A percentile compares a stretch with the other conserved stretches of the same genome.
Conservation (phyloP, 441 rosid genomes). For the Bruguiera hainesii region DNA sequence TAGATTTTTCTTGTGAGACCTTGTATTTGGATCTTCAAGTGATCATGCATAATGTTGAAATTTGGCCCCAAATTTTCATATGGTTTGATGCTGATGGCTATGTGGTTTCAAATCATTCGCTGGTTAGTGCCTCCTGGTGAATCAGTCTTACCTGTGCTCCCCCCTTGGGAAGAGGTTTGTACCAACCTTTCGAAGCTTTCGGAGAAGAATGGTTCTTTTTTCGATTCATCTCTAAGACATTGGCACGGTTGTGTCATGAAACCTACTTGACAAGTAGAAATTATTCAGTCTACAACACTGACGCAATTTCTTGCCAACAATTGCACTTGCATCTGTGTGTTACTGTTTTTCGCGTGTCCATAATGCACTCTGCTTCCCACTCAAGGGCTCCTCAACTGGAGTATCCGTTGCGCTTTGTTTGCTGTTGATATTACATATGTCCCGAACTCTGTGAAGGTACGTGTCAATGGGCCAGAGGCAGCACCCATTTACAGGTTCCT, state of each 20-base stretch:
- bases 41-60: too few relatives aligned
- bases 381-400: neutral
- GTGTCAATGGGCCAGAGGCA: constrained; percentile 73
- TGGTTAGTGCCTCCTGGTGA: too few relatives aligned
- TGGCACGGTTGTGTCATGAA: neutral
- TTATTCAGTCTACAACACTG: neutral
- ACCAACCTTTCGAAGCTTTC: too few relatives aligned
- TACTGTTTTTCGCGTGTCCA: neutral
- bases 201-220: too few relatives aligned
- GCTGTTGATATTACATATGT: neutral
- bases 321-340: neutral
- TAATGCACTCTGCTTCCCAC: neutral
- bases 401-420: neutral
- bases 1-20: neutral
- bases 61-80: too few relatives aligned
- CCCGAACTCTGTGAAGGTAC: constrained; percentile 42
- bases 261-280: neutral
- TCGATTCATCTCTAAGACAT: too few relatives aligned
- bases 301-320: neutral
- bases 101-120: too few relatives aligned
- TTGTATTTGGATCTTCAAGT: neutral
- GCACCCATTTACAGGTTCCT: constrained; percentile 79
- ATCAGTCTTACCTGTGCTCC: too few relatives aligned
- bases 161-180: too few relatives aligned
- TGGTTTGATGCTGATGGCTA: too few relatives aligned